Conservation (phyloP, 176 grass and related monocot species). For the Microstegium vimineum region DNA sequence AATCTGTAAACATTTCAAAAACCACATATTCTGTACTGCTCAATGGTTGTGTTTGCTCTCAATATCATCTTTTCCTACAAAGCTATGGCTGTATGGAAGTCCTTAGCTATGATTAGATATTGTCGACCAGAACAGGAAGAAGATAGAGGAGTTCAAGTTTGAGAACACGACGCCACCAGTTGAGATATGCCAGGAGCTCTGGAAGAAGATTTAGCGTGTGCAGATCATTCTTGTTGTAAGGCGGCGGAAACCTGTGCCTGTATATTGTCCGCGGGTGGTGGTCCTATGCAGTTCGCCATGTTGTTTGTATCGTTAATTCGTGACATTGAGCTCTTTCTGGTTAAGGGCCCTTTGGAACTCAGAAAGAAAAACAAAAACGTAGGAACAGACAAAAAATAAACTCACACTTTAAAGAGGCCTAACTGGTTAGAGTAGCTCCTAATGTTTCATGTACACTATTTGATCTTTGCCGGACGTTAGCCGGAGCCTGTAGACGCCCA, state of each 20-base stretch:
- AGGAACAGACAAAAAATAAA: too few relatives aligned
- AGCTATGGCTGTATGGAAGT: not conserved
- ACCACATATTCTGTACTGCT: not conserved
- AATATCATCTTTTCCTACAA: slow-evolving; percentile 3
- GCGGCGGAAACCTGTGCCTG: not conserved
- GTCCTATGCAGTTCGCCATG: not conserved
- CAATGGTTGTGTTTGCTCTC: not conserved
- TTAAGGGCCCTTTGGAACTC: not conserved
- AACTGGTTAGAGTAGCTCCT: too few relatives aligned
- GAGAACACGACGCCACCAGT: slow-evolving; percentile 28
- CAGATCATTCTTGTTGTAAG: not conserved
- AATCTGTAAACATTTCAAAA: not conserved
- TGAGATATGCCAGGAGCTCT: slow-evolving; percentile 59
- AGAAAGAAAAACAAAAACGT: too few relatives aligned
- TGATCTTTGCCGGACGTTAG: not conserved
- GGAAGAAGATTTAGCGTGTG: slow-evolving; percentile 44
- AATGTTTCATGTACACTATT: not conserved
- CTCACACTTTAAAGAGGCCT: too few relatives aligned
- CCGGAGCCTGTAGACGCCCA: not conserved
- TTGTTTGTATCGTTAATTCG: not conserved
- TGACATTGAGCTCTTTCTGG: not conserved
- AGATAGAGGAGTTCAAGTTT: slow-evolving; percentile 50
- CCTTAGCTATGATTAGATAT: slow-evolving; percentile 56
- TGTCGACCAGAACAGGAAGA: slow-evolving; percentile 56
- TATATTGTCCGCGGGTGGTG: not conserved